Evolutionary conservation across 352 stramenopile genomes (phyloP).

Genomic region (Pythium brachiatum): DNA sequence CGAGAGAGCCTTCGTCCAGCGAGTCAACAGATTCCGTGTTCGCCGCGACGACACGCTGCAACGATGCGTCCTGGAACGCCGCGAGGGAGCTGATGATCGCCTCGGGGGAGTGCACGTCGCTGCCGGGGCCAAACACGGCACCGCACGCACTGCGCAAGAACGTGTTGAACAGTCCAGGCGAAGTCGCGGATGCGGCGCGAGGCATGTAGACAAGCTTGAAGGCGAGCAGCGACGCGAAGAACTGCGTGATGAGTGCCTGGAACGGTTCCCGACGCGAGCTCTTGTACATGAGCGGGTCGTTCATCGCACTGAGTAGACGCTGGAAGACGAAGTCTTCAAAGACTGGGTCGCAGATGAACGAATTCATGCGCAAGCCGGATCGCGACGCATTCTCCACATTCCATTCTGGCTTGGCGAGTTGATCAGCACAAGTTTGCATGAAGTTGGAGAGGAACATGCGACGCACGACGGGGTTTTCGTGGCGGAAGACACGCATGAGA

Average conservation of each 20-base stretch:
- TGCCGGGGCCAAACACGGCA: conserved; percentile 51
- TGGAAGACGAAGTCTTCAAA: conserved; percentile 61
- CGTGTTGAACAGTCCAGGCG: conserved; percentile 22
- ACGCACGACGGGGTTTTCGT: conserved; percentile 78
- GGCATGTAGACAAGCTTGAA: conserved; percentile 16
- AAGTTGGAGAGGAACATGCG: conserved; percentile 71
- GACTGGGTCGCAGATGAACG: conserved; percentile 37
- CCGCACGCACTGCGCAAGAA: conserved; percentile 29
- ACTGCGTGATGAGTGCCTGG: conserved; percentile 24
- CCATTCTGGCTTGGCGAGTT: conserved; percentile 13
- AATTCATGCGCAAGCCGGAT: neutral
- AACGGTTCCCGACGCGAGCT: conserved; percentile 31
- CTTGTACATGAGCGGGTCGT: conserved; percentile 79
- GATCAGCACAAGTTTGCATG: conserved; percentile 36
- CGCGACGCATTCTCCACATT: neutral
- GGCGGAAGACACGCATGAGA: conserved; percentile 61
- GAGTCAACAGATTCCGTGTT: conserved; percentile 3
- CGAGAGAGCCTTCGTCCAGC: conserved; percentile 36
- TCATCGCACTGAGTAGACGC: conserved; percentile 48
- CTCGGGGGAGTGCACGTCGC: conserved; percentile 61
- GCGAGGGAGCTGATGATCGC: conserved; percentile 66
- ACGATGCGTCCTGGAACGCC: conserved; percentile 40
- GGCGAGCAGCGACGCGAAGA: conserved; percentile 19
- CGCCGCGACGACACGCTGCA: conserved; percentile 13
- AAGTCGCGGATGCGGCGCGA: neutral